phyloP scores from a whole-genome alignment of 2,329 filamentous ascomycete species.

The Ascochyta koolunga region DNA sequence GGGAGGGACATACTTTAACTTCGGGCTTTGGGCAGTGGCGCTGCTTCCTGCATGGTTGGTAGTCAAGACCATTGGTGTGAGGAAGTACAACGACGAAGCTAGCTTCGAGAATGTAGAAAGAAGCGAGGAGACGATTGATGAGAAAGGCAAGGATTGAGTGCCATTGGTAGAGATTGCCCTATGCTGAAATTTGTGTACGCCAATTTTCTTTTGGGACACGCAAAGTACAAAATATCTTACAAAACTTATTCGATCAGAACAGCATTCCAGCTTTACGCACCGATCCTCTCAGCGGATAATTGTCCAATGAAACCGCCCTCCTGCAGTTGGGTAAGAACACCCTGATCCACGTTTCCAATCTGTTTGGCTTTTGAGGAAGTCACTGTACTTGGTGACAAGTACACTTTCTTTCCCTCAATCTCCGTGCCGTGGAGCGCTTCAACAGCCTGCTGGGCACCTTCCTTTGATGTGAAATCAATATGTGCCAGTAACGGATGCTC shows the following conservation, averaged over 20 bases:
- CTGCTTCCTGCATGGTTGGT: conserved; percentile 70
- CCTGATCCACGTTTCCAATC: conserved; percentile 20
- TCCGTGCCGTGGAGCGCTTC: conserved; percentile 18
- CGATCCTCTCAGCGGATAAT: neutral
- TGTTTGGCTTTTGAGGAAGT: conserved; percentile 20
- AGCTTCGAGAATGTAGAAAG: conserved; percentile 1
- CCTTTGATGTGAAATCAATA: conserved; percentile 33
- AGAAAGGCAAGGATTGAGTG: neutral
- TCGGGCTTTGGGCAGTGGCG: conserved; percentile 67
- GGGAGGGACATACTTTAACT: conserved; percentile 72
- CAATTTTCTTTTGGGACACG: neutral
- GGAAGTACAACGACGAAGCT: conserved; percentile 28
- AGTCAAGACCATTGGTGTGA: conserved; percentile 58
- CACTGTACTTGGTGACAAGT: conserved; percentile 4
- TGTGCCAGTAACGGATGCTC: conserved; percentile 22
- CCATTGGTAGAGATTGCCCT: neutral
- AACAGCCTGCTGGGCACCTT: conserved; percentile 27
- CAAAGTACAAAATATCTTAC: neutral
- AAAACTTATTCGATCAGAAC: neutral
- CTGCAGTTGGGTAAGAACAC: conserved; percentile 20
- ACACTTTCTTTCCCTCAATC: conserved; percentile 20
- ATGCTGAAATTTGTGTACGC: neutral
- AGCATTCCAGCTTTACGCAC: neutral
- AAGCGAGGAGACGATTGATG: conserved; percentile 1
- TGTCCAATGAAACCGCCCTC: conserved; percentile 7